Evolutionary conservation across 2,329 filamentous ascomycete genomes (phyloP).

Genomic region (Penicillium sp.): DNA sequence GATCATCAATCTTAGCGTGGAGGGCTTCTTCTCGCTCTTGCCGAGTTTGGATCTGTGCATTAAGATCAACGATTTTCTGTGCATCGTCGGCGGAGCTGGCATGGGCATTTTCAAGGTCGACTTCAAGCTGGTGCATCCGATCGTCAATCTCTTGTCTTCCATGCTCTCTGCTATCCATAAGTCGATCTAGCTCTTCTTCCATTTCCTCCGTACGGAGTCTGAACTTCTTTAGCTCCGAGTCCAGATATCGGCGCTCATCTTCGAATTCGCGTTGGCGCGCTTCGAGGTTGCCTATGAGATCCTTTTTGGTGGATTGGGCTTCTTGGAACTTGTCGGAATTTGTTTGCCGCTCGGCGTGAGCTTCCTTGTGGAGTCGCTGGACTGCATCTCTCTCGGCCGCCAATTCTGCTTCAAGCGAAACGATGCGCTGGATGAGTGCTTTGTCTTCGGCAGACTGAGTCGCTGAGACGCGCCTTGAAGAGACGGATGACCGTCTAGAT

Average conservation of each 20-base stretch:
- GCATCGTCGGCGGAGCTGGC: constrained; percentile 46
- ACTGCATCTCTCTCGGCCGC: constrained; percentile 67
- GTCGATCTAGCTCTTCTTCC: constrained; percentile 86
- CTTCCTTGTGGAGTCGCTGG: constrained; percentile 66
- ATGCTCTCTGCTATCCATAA: constrained; percentile 78
- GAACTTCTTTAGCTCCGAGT: constrained; percentile 73
- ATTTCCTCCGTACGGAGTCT: constrained; percentile 79
- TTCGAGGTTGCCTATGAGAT: constrained; percentile 92
- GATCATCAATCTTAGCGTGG: constrained; percentile 42
- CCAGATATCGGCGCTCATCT: constrained; percentile 76
- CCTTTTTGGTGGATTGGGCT: constrained; percentile 85
- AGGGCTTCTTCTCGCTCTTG: constrained; percentile 49
- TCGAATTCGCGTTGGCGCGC: constrained; percentile 85
- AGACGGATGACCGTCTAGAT: constrained; percentile 59
- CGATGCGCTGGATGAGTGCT: constrained; percentile 58
- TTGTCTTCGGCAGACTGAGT: constrained; percentile 61
- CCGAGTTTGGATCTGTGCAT: constrained; percentile 55
- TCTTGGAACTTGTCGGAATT: constrained; percentile 71
- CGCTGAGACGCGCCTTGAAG: constrained; percentile 59
- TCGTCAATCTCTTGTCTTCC: constrained; percentile 70
- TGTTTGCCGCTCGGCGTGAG: constrained; percentile 58
- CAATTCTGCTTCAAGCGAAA: constrained; percentile 74
- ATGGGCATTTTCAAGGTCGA: constrained; percentile 64
- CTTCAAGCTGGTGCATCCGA: constrained; percentile 64
- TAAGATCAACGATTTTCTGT: constrained; percentile 42